A percentile compares a stretch with the other conserved stretches of the same genome.
These are phyloP conservation scores for Thelonectria blattea DNA, from an alignment of 2,329 filamentous ascomycete genomes.

Conservation along the genomic window DNA sequence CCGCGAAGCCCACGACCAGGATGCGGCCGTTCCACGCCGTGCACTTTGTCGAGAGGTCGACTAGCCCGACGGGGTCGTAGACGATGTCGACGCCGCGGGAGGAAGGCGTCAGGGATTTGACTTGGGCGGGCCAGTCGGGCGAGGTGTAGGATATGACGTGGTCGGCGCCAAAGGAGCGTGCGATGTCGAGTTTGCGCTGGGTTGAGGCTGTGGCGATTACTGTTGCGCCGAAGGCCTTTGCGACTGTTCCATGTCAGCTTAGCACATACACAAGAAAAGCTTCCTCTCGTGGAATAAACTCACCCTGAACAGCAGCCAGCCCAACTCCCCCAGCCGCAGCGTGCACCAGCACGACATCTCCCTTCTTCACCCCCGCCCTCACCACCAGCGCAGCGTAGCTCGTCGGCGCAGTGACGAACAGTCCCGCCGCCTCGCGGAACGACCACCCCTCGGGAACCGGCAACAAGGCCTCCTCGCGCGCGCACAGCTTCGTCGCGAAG, in stretches of 20 bases:
- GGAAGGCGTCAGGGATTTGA: slow-evolving; percentile 79
- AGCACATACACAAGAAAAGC: not conserved
- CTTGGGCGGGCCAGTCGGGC: slow-evolving; percentile 66
- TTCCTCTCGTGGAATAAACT: slow-evolving; percentile 13
- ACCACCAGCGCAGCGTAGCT: slow-evolving; percentile 84
- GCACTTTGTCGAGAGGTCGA: slow-evolving; percentile 88
- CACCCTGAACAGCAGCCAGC: slow-evolving; percentile 82
- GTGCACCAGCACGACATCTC: slow-evolving; percentile 89
- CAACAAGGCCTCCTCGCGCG: slow-evolving; percentile 69
- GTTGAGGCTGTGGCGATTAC: slow-evolving; percentile 94
- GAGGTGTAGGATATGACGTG: slow-evolving; percentile 79
- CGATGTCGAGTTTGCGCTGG: slow-evolving; percentile 78
- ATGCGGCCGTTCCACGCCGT: slow-evolving; percentile 91
- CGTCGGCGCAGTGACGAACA: slow-evolving; percentile 93
- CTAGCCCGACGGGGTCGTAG: slow-evolving; percentile 91
- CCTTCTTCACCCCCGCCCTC: slow-evolving; percentile 76
- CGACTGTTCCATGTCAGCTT: slow-evolving; percentile 55
- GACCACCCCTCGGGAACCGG: slow-evolving; percentile 83
- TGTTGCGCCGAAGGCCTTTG: slow-evolving; percentile 87
- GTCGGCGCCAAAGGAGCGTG: slow-evolving; percentile 82
- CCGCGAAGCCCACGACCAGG: slow-evolving; percentile 86
- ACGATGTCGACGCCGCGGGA: slow-evolving; percentile 85
- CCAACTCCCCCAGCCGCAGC: slow-evolving; percentile 93
- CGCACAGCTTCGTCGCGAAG: slow-evolving; percentile 78
- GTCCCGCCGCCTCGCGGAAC: slow-evolving; percentile 81